phyloP scores from a whole-genome alignment of 2,329 filamentous ascomycete genomes.

The Anisogramma anomala region DNA sequence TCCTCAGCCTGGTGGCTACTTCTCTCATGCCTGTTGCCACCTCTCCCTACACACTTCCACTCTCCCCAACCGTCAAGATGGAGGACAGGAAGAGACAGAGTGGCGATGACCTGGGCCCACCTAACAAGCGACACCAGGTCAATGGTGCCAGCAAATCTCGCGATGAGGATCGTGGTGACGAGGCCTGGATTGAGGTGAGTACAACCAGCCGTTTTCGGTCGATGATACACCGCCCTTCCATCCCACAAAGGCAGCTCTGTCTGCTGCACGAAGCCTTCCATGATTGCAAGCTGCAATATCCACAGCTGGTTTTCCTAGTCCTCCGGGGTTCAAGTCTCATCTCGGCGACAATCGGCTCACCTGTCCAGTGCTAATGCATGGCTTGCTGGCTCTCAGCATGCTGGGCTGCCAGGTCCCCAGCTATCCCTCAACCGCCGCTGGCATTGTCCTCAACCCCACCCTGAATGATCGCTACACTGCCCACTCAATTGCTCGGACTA shows the following conservation, averaged over 20 bases:
- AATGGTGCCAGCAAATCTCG: constrained; percentile 58
- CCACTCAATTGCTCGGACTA: constrained; percentile 18
- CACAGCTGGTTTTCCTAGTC: constrained; percentile 7
- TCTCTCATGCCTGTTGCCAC: constrained; percentile 77
- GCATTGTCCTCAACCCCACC: constrained; percentile 8
- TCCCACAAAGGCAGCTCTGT: too few relatives aligned
- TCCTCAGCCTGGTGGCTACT: constrained; percentile 42
- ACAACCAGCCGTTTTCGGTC: constrained; percentile 23
- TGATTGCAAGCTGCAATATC: background rate
- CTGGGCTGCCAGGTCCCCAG: constrained; percentile 24
- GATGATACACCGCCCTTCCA: constrained; percentile 1
- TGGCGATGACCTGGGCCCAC: constrained; percentile 73
- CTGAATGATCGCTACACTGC: constrained; percentile 14
- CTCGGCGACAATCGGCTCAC: constrained; percentile 18
- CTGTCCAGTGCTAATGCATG: constrained; percentile 32
- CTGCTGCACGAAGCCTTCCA: too few relatives aligned
- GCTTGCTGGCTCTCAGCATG: constrained; percentile 31
- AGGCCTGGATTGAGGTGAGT: constrained; percentile 57
- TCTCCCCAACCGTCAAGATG: constrained; percentile 86
- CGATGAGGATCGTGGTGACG: constrained; percentile 41
- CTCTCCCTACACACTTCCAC: constrained; percentile 56
- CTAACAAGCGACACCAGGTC: constrained; percentile 81
- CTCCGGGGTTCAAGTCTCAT: constrained; percentile 16
- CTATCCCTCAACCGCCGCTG: constrained; percentile 11
- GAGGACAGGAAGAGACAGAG: constrained; percentile 97